Percentiles rank a stretch among this genome's conserved stretches.
Conservation (phyloP, 768 basidiomycete species). For the Solioccasus polychromus region DNA sequence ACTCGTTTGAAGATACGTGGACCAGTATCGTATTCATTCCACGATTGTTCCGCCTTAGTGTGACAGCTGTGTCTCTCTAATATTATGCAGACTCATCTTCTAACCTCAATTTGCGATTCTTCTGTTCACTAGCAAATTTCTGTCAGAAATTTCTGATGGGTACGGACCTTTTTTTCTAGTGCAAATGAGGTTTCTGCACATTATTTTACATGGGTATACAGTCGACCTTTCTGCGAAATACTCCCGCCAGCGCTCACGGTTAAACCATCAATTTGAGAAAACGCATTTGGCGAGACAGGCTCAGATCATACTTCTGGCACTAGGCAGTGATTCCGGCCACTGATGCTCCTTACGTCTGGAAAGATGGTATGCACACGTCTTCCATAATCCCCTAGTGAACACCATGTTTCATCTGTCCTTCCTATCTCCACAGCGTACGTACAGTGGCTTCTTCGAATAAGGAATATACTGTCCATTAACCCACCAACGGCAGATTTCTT, state of each 20-base stretch:
- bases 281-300: too few species aligned
- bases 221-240: slow-evolving; percentile 3
- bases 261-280: too few species aligned
- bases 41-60: slow-evolving; percentile 15
- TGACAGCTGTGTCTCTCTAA: slow-evolving; percentile 15
- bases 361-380: slow-evolving; percentile 9
- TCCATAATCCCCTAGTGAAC: slow-evolving; percentile 4
- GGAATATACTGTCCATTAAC: slow-evolving; percentile 6
- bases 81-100: neutral
- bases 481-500: slow-evolving; percentile 14
- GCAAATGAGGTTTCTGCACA: too few species aligned
- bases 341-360: slow-evolving; percentile 14
- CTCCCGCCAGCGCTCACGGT: too few species aligned
- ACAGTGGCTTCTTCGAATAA: slow-evolving; percentile 13
- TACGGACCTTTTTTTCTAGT: neutral
- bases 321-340: slow-evolving; percentile 5
- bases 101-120: neutral
- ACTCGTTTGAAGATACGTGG: slow-evolving; percentile 12
- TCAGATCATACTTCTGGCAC: too few species aligned
- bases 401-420: slow-evolving; percentile 8
- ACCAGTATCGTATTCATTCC: slow-evolving; percentile 1
- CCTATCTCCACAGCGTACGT: slow-evolving; percentile 21
- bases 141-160: neutral
- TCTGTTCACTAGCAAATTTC: neutral
- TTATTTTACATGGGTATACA: slow-evolving; percentile 4